Evolutionary conservation across 106 monocot genomes (phyloP), one percentile per base, ranked within the genome.

Genomic region (Ottelia alismoides): DNA sequence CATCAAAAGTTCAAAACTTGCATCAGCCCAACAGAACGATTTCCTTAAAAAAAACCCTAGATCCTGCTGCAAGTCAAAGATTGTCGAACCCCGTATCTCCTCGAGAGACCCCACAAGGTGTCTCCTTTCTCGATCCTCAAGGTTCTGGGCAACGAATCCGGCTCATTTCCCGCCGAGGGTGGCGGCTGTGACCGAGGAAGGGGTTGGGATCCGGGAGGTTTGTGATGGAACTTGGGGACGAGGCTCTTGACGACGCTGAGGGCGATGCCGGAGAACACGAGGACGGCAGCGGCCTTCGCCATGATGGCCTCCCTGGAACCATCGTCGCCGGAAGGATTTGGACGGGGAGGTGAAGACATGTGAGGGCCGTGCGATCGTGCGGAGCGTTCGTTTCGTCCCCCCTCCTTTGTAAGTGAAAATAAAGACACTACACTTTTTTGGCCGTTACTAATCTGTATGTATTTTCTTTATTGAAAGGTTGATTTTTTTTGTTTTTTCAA

Each of bases 191-290:
- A 22, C 6, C 11, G 52, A 52, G 22, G 52, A 7, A 3, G 52
- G 6, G 25, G 21, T 52, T 25, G 12, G 14, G 20, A 11, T 22
- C 11, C 5, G 6, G 52, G 25, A 52, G 21, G 55, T 14, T 56
- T 56, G 31, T 30, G 29, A 10, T 19, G 43, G 52, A 64, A 27
- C 40, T 49, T 60, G 6, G 52, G 23, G 22, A 52, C 35, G 54
- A 66, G 65, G 65, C 51, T 45, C 53, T 72, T 72, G 58, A 72
- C 28, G 72, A 72, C 58, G 65, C 64, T 65, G 45, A 69, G 17
- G n/a, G 61, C 61, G 51, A 69, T 61, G 30, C 61, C 61, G 11
- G 69, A 70, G 62, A 70, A 70, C n/a, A 56, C 63, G 21, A 70
- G 32, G 31, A 70, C 31, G 9, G 55, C 62, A 1, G 70, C 56